A percentile compares a stretch with the other conserved stretches of the same genome.
Conservation (phyloP, 768 basidiomycete genomes). For the Suillus spraguei region DNA sequence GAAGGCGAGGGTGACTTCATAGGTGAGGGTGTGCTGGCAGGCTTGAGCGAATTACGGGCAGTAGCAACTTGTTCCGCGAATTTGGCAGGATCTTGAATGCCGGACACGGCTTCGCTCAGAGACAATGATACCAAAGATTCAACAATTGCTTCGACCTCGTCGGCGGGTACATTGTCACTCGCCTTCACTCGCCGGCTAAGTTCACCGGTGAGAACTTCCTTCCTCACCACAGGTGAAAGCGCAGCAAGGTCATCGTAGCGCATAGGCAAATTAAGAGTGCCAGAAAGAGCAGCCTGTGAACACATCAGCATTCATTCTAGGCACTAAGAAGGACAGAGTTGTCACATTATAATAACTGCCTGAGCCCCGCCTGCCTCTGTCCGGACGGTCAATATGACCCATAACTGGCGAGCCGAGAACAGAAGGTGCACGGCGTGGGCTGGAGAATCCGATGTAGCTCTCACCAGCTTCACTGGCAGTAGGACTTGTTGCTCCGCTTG, state of each 20-base stretch:
- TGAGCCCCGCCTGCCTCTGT: conserved; percentile 74
- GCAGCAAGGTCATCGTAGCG: conserved; percentile 84
- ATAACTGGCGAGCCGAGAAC: conserved; percentile 59
- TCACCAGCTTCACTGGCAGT: conserved; percentile 83
- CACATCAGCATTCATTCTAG: conserved; percentile 11
- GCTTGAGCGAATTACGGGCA: conserved; percentile 37
- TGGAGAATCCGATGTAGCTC: conserved; percentile 71
- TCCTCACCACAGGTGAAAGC: conserved; percentile 85
- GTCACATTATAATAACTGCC: conserved; percentile 86
- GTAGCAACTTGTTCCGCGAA: conserved; percentile 64
- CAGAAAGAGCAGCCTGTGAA: conserved; percentile 74
- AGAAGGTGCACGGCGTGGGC: conserved; percentile 59
- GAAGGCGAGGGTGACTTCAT: conserved; percentile 57
- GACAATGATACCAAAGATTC: conserved; percentile 71
- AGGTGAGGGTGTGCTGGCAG: conserved; percentile 41
- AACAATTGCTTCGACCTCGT: conserved; percentile 66
- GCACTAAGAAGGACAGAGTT: conserved; percentile 7
- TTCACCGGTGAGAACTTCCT: conserved; percentile 84
- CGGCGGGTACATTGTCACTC: conserved; percentile 51
- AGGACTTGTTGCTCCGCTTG: conserved; percentile 85
- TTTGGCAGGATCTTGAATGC: conserved; percentile 69
- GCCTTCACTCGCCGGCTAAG: conserved; percentile 72
- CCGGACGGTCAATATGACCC: conserved; percentile 53
- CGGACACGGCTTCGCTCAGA: conserved; percentile 75
- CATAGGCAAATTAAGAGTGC: conserved; percentile 81